Percentiles rank a stretch among this genome's conserved stretches.
phyloP scores from a whole-genome alignment of 176 grass and related monocot genomes.

The Cymbopogon citratus region DNA sequence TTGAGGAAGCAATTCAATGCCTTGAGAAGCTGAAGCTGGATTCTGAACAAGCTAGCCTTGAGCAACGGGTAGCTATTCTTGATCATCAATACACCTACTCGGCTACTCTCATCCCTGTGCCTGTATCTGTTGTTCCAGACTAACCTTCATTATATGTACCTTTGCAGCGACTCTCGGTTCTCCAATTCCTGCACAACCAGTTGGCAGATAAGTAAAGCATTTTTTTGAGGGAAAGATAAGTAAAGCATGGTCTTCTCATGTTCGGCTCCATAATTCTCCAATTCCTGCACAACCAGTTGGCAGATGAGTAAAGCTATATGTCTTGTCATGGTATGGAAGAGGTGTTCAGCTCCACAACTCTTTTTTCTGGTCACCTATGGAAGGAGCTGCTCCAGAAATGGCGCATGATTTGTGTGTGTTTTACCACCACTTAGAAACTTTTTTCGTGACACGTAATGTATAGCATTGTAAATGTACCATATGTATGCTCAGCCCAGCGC shows the following conservation, averaged over 20 bases:
- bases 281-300: conserved; percentile 63
- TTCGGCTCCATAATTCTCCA: too few species aligned
- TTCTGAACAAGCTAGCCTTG: conserved; percentile 48
- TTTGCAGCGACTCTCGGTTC: conserved; percentile 61
- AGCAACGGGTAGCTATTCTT: conserved; percentile 49
- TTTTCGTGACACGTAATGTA: neutral
- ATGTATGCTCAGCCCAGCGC: neutral
- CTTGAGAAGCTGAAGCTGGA: conserved; percentile 82
- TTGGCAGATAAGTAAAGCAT: conserved; percentile 32
- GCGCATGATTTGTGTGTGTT: neutral
- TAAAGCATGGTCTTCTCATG: too few species aligned
- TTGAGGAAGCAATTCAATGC: conserved; percentile 87
- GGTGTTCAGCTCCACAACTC: neutral
- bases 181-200: conserved; percentile 67
- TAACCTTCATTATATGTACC: neutral
- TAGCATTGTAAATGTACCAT: conserved; percentile 13
- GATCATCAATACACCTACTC: neutral
- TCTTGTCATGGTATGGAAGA: neutral
- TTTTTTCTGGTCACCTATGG: neutral
- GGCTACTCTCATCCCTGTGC: too few species aligned
- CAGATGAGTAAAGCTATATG: conserved; percentile 13
- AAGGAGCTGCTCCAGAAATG: conserved; percentile 1
- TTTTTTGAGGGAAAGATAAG: too few species aligned
- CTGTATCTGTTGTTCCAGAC: neutral
- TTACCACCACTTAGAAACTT: neutral